These are phyloP conservation scores for Scutellaria barbata DNA, from an alignment of 257 asterid genomes.

Conservation along the genomic window DNA sequence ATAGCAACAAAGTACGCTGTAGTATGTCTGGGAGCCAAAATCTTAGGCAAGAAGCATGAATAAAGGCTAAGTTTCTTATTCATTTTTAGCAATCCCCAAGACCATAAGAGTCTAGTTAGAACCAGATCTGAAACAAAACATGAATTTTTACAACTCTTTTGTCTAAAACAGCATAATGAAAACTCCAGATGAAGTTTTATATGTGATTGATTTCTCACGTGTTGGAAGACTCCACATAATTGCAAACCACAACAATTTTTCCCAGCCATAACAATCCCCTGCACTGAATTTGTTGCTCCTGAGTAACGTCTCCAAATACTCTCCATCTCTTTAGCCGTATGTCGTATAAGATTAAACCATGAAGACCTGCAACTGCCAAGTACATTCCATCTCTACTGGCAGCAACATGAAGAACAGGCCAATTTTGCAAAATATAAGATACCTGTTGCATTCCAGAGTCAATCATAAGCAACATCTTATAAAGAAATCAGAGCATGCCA, in stretches of 20 bases:
- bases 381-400: constrained; percentile 99
- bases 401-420: constrained; percentile 98
- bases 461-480: constrained; percentile 45
- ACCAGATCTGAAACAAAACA: constrained; percentile 25
- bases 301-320: constrained; percentile 97
- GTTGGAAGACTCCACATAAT: constrained; percentile 77
- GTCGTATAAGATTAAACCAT: constrained; percentile 94
- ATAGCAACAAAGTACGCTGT: not conserved
- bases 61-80: not conserved
- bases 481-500: not conserved
- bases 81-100: constrained; percentile 21
- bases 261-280: constrained; percentile 97
- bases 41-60: constrained; percentile 14
- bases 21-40: constrained; percentile 1
- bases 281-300: constrained; percentile 98
- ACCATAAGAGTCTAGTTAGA: constrained; percentile 10
- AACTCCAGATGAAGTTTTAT: constrained; percentile 23
- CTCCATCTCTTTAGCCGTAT: constrained; percentile 91
- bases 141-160: constrained; percentile 7
- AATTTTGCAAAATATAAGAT: constrained; percentile 95
- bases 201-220: constrained; percentile 60
- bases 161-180: constrained; percentile 32
- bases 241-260: constrained; percentile 95
- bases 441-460: constrained; percentile 59
- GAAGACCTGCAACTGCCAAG: constrained; percentile 96